Evolutionary conservation across 352 stramenopile genomes (phyloP).

Genomic region (Globisporangium mamillatum): DNA sequence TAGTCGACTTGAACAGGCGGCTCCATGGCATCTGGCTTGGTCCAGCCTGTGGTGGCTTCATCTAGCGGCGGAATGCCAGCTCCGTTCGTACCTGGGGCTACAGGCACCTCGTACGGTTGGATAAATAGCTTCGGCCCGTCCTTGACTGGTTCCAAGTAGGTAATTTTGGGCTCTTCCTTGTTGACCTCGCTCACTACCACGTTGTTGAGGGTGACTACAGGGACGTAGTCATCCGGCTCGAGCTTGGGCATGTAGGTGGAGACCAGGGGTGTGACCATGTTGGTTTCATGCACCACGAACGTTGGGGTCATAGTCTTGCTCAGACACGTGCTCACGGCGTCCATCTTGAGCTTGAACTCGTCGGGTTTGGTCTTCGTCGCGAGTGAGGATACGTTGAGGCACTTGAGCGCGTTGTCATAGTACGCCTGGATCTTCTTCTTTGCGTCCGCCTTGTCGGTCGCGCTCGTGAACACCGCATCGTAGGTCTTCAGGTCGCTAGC

Average conservation of each 20-base stretch:
- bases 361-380: neutral
- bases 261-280: neutral
- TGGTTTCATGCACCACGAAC: conserved; percentile 7
- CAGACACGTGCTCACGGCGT: neutral
- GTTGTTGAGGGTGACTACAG: neutral
- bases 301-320: neutral
- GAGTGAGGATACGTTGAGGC: neutral
- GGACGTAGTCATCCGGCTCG: conserved; percentile 5
- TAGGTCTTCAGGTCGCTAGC: conserved; percentile 7
- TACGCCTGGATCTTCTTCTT: conserved; percentile 3
- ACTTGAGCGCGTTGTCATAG: conserved; percentile 7
- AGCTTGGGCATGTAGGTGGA: conserved; percentile 11
- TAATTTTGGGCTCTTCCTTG: too few species aligned
- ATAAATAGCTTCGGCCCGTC: neutral
- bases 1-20: too few species aligned
- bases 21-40: too few species aligned
- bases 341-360: conserved; percentile 6
- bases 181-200: too few species aligned
- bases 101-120: neutral
- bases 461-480: neutral
- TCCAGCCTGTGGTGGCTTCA: too few species aligned
- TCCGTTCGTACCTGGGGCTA: neutral
- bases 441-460: neutral
- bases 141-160: too few species aligned
- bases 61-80: neutral